Conservation (phyloP, 768 basidiomycete species). For the Boletus tomentosulus region DNA sequence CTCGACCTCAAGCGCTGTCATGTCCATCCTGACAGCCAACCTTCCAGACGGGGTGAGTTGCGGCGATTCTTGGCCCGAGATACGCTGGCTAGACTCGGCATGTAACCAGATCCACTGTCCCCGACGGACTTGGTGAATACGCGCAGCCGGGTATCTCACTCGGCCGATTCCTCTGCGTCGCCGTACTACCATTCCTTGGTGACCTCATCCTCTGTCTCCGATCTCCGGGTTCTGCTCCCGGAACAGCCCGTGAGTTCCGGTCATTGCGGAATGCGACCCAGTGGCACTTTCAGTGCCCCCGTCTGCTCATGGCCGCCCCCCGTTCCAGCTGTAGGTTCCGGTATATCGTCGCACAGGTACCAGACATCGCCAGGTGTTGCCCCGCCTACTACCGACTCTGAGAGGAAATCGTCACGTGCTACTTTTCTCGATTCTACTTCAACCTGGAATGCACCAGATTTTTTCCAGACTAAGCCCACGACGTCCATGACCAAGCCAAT, state of each 20-base stretch:
- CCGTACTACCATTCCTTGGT: constrained; percentile 6
- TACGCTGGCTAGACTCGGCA: neutral
- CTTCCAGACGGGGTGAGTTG: constrained; percentile 24
- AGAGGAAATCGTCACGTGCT: constrained; percentile 8
- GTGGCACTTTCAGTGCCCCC: constrained; percentile 2
- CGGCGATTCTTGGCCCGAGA: neutral
- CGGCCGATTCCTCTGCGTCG: constrained; percentile 1
- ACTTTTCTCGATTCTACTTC: constrained; percentile 4
- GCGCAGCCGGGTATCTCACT: constrained; percentile 1
- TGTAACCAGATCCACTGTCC: constrained; percentile 26
- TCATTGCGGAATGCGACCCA: constrained; percentile 7
- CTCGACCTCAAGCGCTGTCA: constrained; percentile 21
- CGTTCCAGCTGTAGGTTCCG: neutral
- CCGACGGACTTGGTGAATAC: constrained; percentile 19
- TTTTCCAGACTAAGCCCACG: neutral
- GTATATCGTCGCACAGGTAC: constrained; percentile 4
- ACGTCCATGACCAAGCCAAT: constrained; percentile 3
- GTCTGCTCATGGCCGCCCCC: constrained; percentile 26
- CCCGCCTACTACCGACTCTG: constrained; percentile 9
- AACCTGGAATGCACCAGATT: constrained; percentile 7
- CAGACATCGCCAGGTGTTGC: neutral
- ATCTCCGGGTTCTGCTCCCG: constrained; percentile 10
- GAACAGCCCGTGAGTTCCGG: constrained; percentile 10
- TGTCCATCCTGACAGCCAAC: neutral
- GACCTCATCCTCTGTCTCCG: constrained; percentile 4